Conservation (phyloP, 2,329 filamentous ascomycete species). For the Sodiomyces alkalinus region DNA sequence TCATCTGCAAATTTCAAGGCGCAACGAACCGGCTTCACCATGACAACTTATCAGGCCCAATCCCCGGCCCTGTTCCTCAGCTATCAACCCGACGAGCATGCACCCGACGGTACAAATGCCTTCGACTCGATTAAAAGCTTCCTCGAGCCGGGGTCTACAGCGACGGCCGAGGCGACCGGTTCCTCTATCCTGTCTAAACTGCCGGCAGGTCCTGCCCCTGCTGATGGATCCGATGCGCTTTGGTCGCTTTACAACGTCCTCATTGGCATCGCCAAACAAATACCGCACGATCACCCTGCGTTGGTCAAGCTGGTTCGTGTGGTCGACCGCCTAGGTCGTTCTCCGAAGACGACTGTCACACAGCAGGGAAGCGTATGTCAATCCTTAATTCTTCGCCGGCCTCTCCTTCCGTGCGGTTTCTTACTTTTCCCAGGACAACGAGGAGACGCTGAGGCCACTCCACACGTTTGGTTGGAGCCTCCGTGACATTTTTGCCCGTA, state of each 20-base stretch:
- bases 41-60: no score
- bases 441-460: slow-evolving; percentile 4
- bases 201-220: background rate
- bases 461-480: slow-evolving; percentile 2
- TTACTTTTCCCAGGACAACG: slow-evolving; percentile 2
- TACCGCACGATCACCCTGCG: slow-evolving; percentile 4
- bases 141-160: background rate
- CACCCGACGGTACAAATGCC: background rate
- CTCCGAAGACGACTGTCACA: slow-evolving; percentile 4
- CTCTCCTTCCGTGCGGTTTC: background rate
- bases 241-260: slow-evolving; percentile 6
- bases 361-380: background rate
- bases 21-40: no score
- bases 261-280: slow-evolving; percentile 7
- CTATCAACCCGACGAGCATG: background rate
- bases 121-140: background rate
- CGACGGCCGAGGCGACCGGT: background rate
- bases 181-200: no score
- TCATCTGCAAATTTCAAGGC: no score
- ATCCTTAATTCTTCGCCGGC: background rate
- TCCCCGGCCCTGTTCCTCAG: background rate
- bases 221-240: background rate
- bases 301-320: slow-evolving; percentile 5
- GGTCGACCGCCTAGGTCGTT: slow-evolving; percentile 3
- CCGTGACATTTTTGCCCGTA: slow-evolving; percentile 4